Conservation (phyloP, 139 green algal species). For the Astrephomene gubernaculifera region DNA sequence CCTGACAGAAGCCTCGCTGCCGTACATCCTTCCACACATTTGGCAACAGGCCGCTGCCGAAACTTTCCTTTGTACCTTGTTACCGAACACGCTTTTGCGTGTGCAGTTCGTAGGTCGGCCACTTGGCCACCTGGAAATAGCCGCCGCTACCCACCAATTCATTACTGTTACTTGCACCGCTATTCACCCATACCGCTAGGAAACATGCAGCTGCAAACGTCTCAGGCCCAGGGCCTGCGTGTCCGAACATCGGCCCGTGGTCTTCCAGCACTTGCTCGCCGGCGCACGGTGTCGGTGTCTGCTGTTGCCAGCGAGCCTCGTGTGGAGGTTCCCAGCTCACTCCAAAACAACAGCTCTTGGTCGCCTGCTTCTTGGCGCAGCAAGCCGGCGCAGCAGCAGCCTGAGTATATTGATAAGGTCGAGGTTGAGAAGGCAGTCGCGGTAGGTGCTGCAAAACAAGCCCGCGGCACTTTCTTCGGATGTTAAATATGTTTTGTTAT, state of each 20-base stretch:
- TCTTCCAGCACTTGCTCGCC: constrained; percentile 1
- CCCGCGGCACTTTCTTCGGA: background rate
- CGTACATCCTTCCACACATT: too few species aligned
- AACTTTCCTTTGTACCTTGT: too few species aligned
- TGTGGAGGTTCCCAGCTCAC: background rate
- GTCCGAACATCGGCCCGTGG: background rate
- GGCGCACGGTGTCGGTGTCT: constrained; percentile 22
- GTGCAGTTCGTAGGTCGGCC: too few species aligned
- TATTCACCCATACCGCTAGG: background rate
- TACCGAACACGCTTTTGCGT: too few species aligned
- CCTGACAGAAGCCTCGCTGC: too few species aligned
- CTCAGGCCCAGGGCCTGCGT: constrained; percentile 1
- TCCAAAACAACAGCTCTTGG: background rate
- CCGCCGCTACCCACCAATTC: background rate
- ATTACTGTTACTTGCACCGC: background rate
- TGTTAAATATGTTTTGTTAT: background rate
- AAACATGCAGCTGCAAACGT: constrained; percentile 17
- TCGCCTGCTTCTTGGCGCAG: background rate
- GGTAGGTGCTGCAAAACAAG: constrained; percentile 19
- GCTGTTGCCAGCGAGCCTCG: constrained; percentile 26
- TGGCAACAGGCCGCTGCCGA: too few species aligned
- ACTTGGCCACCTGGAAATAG: background rate
- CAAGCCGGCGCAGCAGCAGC: constrained; percentile 69
- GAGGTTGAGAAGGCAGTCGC: constrained; percentile 65
- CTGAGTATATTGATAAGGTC: constrained; percentile 78